Base-by-base conservation (phyloP, 768 basidiomycete species). In the Sistotremastrum suecicum region DNA sequence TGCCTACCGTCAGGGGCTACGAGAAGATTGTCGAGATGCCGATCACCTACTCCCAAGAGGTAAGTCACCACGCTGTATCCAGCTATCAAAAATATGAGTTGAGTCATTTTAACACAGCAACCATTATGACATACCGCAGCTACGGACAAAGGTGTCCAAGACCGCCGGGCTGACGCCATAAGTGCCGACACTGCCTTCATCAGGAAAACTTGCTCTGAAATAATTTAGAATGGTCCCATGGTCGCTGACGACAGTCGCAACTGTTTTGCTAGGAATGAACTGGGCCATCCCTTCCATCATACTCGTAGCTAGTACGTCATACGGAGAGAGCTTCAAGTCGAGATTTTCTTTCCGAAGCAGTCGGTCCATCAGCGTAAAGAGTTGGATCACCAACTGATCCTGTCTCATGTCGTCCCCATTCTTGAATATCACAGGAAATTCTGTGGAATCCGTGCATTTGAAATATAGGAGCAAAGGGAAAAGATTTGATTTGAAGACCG, bases 31-130 rank as follows among this genome's bases (percentile, higher is more conserved):
- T 98, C 95, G 38, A 98, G 63, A 65, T 99, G 94, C 1, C 95
- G 80, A 63, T 99, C 95, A 3, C 95, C 95, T 1, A 99, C 94
- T 1, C 95, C 95, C 29, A 98, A 74, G 3, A 98, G 61, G 56
- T 97, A 99, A 0, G 95, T 98, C 35, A 98, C 80, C 31, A 98
- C 94, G 54, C 91, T 98, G 61, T 98, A 99, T 0, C 95, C 95
- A 47, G 95, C 94, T 97, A 56, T 38, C n/a, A 29, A 5, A 31
- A 39, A 48, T 36, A 39, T 53, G 39, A 54, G 43, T 31, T n/a
- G 30, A 5, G 4, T 49, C 55, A 42, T 54, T 31, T 9, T 4
- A 10, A 37, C 12, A 51, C 34, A 46, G 11, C 41, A 38, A 51
- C 30, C 10, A 9, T n/a, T n/a, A 4, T 34, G 34, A 67, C 80